Evolutionary conservation across 441 rosid genomes (phyloP).

Genomic region (Omphalea diandra): DNA sequence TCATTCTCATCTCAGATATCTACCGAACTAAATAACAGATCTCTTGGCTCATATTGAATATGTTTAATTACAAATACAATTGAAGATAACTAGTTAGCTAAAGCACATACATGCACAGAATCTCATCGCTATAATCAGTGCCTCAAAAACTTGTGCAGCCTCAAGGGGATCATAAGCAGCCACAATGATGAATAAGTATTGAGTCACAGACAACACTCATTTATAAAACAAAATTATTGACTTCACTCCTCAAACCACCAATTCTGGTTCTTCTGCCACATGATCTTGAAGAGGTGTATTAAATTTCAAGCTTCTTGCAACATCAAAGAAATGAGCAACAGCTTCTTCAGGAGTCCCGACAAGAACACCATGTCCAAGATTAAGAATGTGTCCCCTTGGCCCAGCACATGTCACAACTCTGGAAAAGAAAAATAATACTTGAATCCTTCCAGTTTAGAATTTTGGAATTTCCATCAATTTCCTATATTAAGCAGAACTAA

Average conservation of each 20-base stretch:
- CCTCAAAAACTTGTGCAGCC: constrained; percentile 24
- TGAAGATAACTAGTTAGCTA: constrained; percentile 20
- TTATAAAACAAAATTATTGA: constrained; percentile 20
- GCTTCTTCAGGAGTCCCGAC: constrained; percentile 98
- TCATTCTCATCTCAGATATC: not conserved
- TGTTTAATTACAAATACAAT: constrained; percentile 20
- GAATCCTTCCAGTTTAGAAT: constrained; percentile 4
- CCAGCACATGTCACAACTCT: constrained; percentile 89
- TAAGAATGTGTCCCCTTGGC: constrained; percentile 80
- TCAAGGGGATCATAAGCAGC: constrained; percentile 6
- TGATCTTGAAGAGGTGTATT: constrained; percentile 32
- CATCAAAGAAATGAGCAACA: constrained; percentile 88
- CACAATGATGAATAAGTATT: constrained; percentile 12
- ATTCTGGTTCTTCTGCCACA: constrained; percentile 45
- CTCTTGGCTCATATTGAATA: constrained; percentile 1
- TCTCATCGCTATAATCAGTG: constrained; percentile 23
- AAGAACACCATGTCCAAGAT: constrained; percentile 90
- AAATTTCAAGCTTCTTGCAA: constrained; percentile 53
- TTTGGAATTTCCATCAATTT: constrained; percentile 3
- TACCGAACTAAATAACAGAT: constrained; percentile 3
- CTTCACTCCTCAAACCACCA: constrained; percentile 47
- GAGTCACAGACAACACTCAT: constrained; percentile 7
- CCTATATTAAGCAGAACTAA: constrained; percentile 13
- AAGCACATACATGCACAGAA: constrained; percentile 29
- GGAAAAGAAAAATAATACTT: constrained; percentile 25